A percentile compares a stretch with the other conserved stretches of the same genome.
phyloP scores from a whole-genome alignment of 2,329 filamentous ascomycete genomes.

The Waltergamsia citrina region DNA sequence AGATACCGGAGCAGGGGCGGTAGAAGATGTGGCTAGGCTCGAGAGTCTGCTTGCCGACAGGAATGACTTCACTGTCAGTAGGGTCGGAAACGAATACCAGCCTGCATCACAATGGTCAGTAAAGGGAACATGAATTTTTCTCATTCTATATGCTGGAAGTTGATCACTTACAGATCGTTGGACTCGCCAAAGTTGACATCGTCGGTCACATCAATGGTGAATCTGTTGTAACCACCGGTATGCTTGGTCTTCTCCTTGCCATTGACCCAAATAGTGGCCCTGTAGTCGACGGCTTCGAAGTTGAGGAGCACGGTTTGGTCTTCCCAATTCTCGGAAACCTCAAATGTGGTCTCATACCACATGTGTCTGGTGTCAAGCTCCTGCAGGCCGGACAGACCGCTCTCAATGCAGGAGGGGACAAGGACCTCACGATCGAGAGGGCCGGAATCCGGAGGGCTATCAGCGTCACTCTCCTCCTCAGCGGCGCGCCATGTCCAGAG shows the following conservation, averaged over 20 bases:
- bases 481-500: constrained; percentile 44
- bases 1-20: constrained; percentile 63
- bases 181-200: constrained; percentile 25
- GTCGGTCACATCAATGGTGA: constrained; percentile 48
- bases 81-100: constrained; percentile 60
- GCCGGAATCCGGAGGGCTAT: constrained; percentile 11
- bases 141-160: not conserved
- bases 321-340: constrained; percentile 36
- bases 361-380: constrained; percentile 28
- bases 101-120: constrained; percentile 19
- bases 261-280: constrained; percentile 50
- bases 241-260: constrained; percentile 40
- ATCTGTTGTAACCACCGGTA: constrained; percentile 52
- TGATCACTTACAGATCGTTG: constrained; percentile 41
- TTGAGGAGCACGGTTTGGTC: constrained; percentile 36
- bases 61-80: constrained; percentile 51
- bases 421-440: constrained; percentile 27
- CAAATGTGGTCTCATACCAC: constrained; percentile 42
- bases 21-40: constrained; percentile 58
- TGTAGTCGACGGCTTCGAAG: constrained; percentile 50
- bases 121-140: not conserved
- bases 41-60: constrained; percentile 55
- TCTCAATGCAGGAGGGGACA: constrained; percentile 33
- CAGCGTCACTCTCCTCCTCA: constrained; percentile 7
- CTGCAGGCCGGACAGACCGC: constrained; percentile 39